Evolutionary conservation across 768 basidiomycete species (phyloP), one percentile per base, ranked within the genome.

Genomic region (Lactarius tabidus): DNA sequence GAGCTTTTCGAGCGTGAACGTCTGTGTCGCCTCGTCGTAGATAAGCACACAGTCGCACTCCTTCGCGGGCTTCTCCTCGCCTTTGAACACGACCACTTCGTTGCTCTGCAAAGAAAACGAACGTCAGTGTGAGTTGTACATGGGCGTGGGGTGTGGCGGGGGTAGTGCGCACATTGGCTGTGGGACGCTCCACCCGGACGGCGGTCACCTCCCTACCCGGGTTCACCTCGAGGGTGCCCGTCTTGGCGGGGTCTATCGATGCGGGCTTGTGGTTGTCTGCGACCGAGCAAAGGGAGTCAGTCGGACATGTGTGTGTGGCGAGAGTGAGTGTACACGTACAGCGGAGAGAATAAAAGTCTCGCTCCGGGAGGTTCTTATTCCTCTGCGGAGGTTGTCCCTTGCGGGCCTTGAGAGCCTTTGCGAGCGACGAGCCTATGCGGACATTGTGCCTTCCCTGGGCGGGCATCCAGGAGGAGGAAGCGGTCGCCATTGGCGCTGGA

Each of bases 31-130:
- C 71, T 90, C 89, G 72, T 93, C 90, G 70, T 87, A 93, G 53
- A 93, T 87, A 45, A 93, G 79, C 8, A 92, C 84, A 68, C 91
- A 93, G 58, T 91, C 89, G 69, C 80, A 80, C 54, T 91, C 88
- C 72, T 85, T 88, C 8, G 86, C 81, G 1, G 82, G 74, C 18
- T 77, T 77, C 70, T 89, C 89, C 9, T 71, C 70, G 3, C 90
- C 90, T 43, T 75, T 77, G 70, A 85, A 91, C 41, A 82, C 70
- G 70, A 85, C 80, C 15, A 72, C 80, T 64, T 88, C 85, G 20
- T 79, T 81, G 3, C 77, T 72, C 86, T 87, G 70, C 23, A 10
- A 58, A 39, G 10, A 48, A n/a, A n/a, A 10, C 4, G 10, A 8
- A 20, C 31, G 35, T 65, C 43, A 60, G 59, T 18, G 15, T 15